A percentile compares a stretch with the other conserved stretches of the same genome.
These are phyloP conservation scores for Candida silvicultrix DNA, from an alignment of 805 yeast species.

Conservation along the genomic window DNA sequence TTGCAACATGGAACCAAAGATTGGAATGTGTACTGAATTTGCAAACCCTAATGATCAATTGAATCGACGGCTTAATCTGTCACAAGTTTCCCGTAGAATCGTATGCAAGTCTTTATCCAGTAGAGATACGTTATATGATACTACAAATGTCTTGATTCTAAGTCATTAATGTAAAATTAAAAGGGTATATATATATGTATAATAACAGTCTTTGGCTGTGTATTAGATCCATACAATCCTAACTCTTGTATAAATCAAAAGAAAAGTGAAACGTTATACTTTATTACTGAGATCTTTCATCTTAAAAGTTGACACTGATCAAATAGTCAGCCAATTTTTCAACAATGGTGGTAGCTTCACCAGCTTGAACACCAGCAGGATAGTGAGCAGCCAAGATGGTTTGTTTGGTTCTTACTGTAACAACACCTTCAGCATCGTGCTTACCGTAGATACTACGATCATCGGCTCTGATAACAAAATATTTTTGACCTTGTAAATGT, in stretches of 20 bases:
- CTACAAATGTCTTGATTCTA: no score
- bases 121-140: no score
- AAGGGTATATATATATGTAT: background rate
- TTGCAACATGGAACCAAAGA: no score
- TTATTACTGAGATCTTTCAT: background rate
- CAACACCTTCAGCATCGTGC: conserved; percentile 79
- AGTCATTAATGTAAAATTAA: background rate
- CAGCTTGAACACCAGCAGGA: conserved; percentile 85
- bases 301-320: conserved; percentile 76
- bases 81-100: no score
- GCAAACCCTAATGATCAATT: no score
- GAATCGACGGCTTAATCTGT: no score
- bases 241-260: no score
- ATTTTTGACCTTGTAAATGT: conserved; percentile 79
- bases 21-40: no score
- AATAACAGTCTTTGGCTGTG: background rate
- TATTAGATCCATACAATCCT: no score
- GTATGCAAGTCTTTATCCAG: no score
- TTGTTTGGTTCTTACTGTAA: conserved; percentile 91
- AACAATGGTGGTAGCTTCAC: conserved; percentile 90
- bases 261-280: no score
- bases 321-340: conserved; percentile 95
- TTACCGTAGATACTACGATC: conserved; percentile 93
- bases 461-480: conserved; percentile 84
- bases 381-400: conserved; percentile 93